Evolutionary conservation across 768 basidiomycete genomes (phyloP).

Genomic region (Suillus discolor): DNA sequence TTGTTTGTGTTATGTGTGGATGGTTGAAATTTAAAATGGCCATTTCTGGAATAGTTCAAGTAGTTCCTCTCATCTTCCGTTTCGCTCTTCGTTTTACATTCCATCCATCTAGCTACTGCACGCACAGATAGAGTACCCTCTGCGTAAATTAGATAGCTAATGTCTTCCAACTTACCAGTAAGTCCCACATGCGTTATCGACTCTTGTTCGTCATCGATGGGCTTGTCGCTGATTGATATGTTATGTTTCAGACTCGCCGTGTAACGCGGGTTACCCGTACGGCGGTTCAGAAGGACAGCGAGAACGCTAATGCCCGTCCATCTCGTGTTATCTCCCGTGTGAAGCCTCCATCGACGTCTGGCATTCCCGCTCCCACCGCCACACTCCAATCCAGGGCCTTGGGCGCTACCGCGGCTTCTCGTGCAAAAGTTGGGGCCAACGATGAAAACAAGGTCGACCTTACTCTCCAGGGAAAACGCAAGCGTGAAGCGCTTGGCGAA

Average conservation of each 20-base stretch:
- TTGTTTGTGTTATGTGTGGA: conserved; percentile 39
- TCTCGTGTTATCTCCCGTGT: conserved; percentile 61
- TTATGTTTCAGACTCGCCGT: conserved; percentile 57
- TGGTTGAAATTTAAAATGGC: conserved; percentile 35
- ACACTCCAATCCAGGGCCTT: conserved; percentile 42
- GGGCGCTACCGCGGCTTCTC: conserved; percentile 42
- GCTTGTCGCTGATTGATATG: neutral
- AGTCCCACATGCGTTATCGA: conserved; percentile 17
- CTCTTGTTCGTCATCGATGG: no score
- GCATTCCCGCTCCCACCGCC: conserved; percentile 32
- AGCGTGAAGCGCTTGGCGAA: conserved; percentile 76
- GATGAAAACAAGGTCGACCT: conserved; percentile 49
- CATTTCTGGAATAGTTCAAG: conserved; percentile 25
- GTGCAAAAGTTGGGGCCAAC: conserved; percentile 25
- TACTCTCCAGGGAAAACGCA: conserved; percentile 62
- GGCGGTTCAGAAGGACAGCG: conserved; percentile 58
- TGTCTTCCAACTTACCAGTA: conserved; percentile 51
- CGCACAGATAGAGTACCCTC: conserved; percentile 10
- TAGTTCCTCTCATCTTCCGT: conserved; percentile 15
- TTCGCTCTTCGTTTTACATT: conserved; percentile 14
- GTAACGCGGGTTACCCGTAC: conserved; percentile 58
- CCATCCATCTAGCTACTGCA: conserved; percentile 11
- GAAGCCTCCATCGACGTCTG: conserved; percentile 53
- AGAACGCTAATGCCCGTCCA: conserved; percentile 71
- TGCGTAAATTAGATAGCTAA: conserved; percentile 17